These are phyloP conservation scores for Hemileia vastatrix DNA, from an alignment of 1,284 basidiomycete species.

Conservation along the genomic window DNA sequence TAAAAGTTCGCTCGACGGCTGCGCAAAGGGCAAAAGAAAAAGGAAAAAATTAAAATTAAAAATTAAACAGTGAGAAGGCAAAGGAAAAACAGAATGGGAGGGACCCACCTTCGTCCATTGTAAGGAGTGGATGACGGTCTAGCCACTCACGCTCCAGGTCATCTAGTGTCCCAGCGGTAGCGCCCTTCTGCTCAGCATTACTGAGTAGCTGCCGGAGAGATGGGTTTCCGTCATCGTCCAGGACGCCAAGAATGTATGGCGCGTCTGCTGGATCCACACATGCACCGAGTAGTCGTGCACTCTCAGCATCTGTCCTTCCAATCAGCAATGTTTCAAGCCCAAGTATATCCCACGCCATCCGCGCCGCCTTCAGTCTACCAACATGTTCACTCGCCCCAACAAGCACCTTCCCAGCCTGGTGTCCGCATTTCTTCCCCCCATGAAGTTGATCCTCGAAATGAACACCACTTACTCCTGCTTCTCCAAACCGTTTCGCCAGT, in stretches of 20 bases:
- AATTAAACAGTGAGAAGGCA: not conserved
- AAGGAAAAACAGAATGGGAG: not conserved
- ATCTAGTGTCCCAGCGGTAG: constrained; percentile 61
- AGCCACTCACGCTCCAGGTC: constrained; percentile 69
- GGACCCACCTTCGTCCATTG: constrained; percentile 14
- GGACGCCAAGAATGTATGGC: constrained; percentile 58
- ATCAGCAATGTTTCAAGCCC: constrained; percentile 79
- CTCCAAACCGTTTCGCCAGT: constrained; percentile 80
- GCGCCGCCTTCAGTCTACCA: constrained; percentile 67
- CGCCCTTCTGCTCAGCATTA: constrained; percentile 60
- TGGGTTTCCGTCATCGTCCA: constrained; percentile 53
- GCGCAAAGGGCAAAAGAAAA: constrained; percentile 3
- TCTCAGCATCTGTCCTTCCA: constrained; percentile 83
- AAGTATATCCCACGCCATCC: constrained; percentile 79
- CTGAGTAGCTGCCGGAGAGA: constrained; percentile 46
- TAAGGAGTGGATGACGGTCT: constrained; percentile 55
- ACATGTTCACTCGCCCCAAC: constrained; percentile 79
- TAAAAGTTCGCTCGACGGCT: constrained; percentile 50
- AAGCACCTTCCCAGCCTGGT: constrained; percentile 85
- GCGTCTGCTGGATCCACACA: constrained; percentile 67
- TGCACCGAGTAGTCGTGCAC: constrained; percentile 72
- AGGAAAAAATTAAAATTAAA: too few relatives aligned
- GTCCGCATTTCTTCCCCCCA: constrained; percentile 90
- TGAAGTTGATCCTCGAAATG: constrained; percentile 88
- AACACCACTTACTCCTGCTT: constrained; percentile 77